Evolutionary conservation across 306 rosid species (phyloP), one percentile per base, ranked within the genome.

Genomic region (Senna tora): DNA sequence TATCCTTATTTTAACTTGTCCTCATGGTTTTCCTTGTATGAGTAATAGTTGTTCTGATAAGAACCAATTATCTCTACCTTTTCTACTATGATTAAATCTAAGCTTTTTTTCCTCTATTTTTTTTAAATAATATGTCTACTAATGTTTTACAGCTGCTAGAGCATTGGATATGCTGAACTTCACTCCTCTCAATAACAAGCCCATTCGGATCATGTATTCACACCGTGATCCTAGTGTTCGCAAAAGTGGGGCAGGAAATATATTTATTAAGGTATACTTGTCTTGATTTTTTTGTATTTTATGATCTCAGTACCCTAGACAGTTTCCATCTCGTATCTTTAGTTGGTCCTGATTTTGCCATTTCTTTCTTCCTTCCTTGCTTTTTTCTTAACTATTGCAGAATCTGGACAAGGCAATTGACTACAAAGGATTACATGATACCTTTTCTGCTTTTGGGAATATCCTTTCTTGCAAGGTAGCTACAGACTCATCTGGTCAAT

Each of bases 381-480:
- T 72, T 69, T 36, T 58, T 9, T 22, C 22, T 46, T 41, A 15
- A 50, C 76, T 70, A 55, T 77, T 69, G 75, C 92, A 94, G 99
- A 94, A 91, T 75, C 77, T 94, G 91, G 99, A 94, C 84, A 91
- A 82, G 82, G 90, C 88, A 16, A 89, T 94, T 71, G 97, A 94
- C 73, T 97, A 94, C 81, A 94, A 94, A 84, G 99, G 93, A 2
- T 73, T 94, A 19, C 95, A 91, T 59, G 99, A 94, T 51, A 94
- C 97, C 1, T 94, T 94, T 71, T 91, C 95, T 67, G 63, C 93
- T 6, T 91, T 94, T 80, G 99, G 99, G 61, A 88, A 68, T 68
- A 88, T 94, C 78, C 93, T 94, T 58, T 94, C 99, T 46, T 94
- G 99, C 85, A 94, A 94, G 89, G 96, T 94, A 36, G n/a, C n/a